Evolutionary conservation across 2,329 filamentous ascomycete genomes (phyloP).

Genomic region (Colletotrichum sp.): DNA sequence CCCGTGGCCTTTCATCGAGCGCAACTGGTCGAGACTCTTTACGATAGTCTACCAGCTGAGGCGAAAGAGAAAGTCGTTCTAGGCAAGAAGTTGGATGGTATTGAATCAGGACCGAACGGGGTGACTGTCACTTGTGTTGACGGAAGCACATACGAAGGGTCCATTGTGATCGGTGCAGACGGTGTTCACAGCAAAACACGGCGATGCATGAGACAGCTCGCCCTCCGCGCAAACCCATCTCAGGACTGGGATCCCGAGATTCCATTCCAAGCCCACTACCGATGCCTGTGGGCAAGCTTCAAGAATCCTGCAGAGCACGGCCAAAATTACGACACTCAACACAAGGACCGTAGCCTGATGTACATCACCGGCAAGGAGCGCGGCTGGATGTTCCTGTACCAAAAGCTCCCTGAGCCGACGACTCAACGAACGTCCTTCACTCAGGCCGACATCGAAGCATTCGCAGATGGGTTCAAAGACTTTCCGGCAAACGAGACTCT

Average conservation of each 20-base stretch:
- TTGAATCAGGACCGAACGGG: slow-evolving; percentile 23
- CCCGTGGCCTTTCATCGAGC: slow-evolving; percentile 37
- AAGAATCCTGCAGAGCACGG: slow-evolving; percentile 26
- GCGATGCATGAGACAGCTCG: slow-evolving; percentile 35
- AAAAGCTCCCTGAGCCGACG: slow-evolving; percentile 31
- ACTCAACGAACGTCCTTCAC: slow-evolving; percentile 28
- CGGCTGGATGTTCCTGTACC: slow-evolving; percentile 37
- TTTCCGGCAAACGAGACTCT: slow-evolving; percentile 28
- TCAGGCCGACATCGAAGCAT: slow-evolving; percentile 27
- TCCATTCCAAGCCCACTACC: slow-evolving; percentile 30
- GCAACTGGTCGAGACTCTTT: slow-evolving; percentile 36
- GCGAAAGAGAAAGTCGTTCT: slow-evolving; percentile 31
- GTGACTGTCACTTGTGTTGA: slow-evolving; percentile 35
- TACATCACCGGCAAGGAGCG: slow-evolving; percentile 31
- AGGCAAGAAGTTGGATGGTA: slow-evolving; percentile 28
- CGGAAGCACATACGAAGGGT: slow-evolving; percentile 34
- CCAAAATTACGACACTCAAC: slow-evolving; percentile 34
- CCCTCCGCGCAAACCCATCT: slow-evolving; percentile 21
- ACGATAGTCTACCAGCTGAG: slow-evolving; percentile 29
- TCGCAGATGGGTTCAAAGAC: slow-evolving; percentile 29
- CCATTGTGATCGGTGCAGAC: slow-evolving; percentile 47
- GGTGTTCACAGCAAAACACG: slow-evolving; percentile 44
- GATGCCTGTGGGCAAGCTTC: slow-evolving; percentile 37
- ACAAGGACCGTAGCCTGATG: slow-evolving; percentile 29
- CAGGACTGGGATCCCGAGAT: slow-evolving; percentile 3